These are phyloP conservation scores for Diaporthe citrichinensis DNA, from an alignment of 2,329 filamentous ascomycete species.

Conservation along the genomic window DNA sequence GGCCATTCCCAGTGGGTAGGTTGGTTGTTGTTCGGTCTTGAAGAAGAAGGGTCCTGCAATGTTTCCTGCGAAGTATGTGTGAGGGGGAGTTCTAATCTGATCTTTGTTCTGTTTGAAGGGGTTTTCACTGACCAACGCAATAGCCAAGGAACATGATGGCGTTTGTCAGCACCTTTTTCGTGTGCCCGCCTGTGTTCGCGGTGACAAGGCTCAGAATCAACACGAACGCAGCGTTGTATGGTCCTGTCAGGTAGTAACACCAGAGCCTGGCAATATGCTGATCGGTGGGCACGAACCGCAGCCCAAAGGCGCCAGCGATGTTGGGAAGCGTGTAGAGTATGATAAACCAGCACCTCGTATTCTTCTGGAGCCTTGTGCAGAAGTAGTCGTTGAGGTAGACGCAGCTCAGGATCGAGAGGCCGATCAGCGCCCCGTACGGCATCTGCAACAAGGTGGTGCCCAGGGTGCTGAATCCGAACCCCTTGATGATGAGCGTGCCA, in stretches of 20 bases:
- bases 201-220: conserved; percentile 54
- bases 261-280: conserved; percentile 63
- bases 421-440: conserved; percentile 48
- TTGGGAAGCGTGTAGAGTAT: conserved; percentile 66
- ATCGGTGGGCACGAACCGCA: conserved; percentile 61
- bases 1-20: conserved; percentile 73
- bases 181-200: conserved; percentile 47
- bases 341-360: conserved; percentile 53
- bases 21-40: conserved; percentile 67
- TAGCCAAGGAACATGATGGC: conserved; percentile 36
- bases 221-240: conserved; percentile 68
- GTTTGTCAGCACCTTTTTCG: conserved; percentile 44
- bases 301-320: conserved; percentile 66
- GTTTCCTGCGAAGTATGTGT: conserved; percentile 73
- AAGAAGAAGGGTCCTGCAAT: conserved; percentile 74
- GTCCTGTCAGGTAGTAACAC: conserved; percentile 69
- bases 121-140: conserved; percentile 41
- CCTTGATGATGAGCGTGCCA: conserved; percentile 65
- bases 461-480: conserved; percentile 64
- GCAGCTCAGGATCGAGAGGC: conserved; percentile 48
- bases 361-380: conserved; percentile 44
- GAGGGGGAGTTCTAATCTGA: conserved; percentile 29
- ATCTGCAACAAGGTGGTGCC: conserved; percentile 54
- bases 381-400: conserved; percentile 43
- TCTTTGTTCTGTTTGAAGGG: conserved; percentile 39